These are phyloP conservation scores for Zopfia rhizophila DNA, from an alignment of 2,329 filamentous ascomycete species.

Conservation along the genomic window DNA sequence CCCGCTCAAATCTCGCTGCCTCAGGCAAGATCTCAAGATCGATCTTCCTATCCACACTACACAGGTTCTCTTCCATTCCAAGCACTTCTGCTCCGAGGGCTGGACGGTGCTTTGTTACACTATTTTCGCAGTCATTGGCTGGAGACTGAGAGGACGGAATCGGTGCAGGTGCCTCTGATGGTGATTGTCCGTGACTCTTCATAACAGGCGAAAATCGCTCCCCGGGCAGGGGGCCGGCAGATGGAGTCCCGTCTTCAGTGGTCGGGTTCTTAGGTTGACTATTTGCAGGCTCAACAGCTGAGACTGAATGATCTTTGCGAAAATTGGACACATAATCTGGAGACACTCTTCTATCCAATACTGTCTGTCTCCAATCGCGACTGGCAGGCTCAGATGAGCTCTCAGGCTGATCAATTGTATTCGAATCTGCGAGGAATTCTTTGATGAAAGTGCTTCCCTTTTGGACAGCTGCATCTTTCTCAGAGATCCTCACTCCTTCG, in stretches of 20 bases:
- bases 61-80: too few species aligned
- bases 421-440: constrained; percentile 31
- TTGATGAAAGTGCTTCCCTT: constrained; percentile 38
- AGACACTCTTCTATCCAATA: constrained; percentile 22
- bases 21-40: too few species aligned
- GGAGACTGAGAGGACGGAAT: constrained; percentile 7
- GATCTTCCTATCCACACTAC: too few species aligned
- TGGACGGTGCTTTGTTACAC: background rate
- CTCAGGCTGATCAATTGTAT: too few species aligned
- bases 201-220: constrained; percentile 9
- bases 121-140: background rate
- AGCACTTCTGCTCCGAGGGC: too few species aligned
- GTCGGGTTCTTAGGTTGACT: too few species aligned
- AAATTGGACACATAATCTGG: background rate
- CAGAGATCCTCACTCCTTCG: background rate
- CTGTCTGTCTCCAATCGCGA: constrained; percentile 39
- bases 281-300: too few species aligned
- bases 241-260: too few species aligned
- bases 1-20: too few species aligned
- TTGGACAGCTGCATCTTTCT: constrained; percentile 16
- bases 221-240: too few species aligned
- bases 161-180: background rate
- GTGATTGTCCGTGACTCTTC: constrained; percentile 5
- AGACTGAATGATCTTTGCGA: too few species aligned
- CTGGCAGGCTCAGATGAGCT: too few species aligned